Conservation (phyloP, 768 basidiomycete genomes). For the Termitomyces sp. region DNA sequence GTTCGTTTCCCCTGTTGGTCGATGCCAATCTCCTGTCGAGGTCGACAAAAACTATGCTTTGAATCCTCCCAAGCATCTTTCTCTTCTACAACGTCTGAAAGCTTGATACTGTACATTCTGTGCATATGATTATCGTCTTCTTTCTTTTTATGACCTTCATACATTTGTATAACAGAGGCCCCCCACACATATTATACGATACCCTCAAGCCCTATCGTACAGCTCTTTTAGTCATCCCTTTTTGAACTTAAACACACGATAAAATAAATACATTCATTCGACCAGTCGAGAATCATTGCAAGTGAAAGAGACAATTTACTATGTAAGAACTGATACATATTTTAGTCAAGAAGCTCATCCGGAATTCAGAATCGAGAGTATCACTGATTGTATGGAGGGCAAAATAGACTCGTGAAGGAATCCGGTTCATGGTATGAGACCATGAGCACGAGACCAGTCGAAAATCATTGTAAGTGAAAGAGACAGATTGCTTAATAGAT, state of each 20-base stretch:
- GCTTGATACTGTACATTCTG: slow-evolving; percentile 12
- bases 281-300: background rate
- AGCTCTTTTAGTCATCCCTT: slow-evolving; percentile 6
- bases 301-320: background rate
- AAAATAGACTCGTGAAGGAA: background rate
- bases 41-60: slow-evolving; percentile 10
- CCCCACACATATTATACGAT: slow-evolving; percentile 12
- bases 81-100: slow-evolving; percentile 30
- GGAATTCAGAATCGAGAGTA: slow-evolving; percentile 5
- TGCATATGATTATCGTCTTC: slow-evolving; percentile 3
- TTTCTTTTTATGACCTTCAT: background rate
- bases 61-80: slow-evolving; percentile 23
- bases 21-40: slow-evolving; percentile 7
- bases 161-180: slow-evolving; percentile 14
- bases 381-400: background rate
- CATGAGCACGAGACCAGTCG: no score
- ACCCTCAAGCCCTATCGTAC: slow-evolving; percentile 14
- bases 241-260: background rate
- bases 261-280: background rate
- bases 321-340: slow-evolving; percentile 15
- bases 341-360: slow-evolving; percentile 1
- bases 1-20: slow-evolving; percentile 9
- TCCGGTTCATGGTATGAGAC: slow-evolving; percentile 29
- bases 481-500: slow-evolving; percentile 10
- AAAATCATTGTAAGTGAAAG: no score